Conservation (phyloP, 768 basidiomycete species). For the Tylopilus sp. region DNA sequence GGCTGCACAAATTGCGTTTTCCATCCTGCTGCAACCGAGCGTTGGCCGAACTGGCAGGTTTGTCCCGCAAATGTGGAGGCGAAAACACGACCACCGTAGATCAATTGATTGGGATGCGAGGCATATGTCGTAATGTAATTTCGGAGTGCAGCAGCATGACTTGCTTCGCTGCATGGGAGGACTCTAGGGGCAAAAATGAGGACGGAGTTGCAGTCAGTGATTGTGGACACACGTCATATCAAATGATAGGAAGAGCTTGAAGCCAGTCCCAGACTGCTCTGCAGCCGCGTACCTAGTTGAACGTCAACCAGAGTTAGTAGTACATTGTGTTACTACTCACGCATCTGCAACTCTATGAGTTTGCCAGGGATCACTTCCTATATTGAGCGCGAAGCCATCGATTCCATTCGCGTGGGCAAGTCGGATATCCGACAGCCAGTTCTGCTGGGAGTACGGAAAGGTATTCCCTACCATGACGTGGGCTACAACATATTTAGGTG, state of each 20-base stretch:
- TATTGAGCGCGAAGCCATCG: slow-evolving; percentile 71
- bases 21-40: slow-evolving; percentile 55
- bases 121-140: slow-evolving; percentile 52
- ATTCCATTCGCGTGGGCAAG: slow-evolving; percentile 58
- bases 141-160: slow-evolving; percentile 52
- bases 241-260: slow-evolving; percentile 75
- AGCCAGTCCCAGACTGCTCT: slow-evolving; percentile 46
- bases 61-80: slow-evolving; percentile 75
- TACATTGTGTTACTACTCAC: slow-evolving; percentile 34
- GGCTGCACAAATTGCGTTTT: slow-evolving; percentile 46
- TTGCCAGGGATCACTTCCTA: slow-evolving; percentile 65
- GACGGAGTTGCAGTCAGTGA: background rate
- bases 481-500: slow-evolving; percentile 47
- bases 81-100: slow-evolving; percentile 44
- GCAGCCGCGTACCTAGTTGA: slow-evolving; percentile 53
- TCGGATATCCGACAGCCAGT: slow-evolving; percentile 48
- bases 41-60: slow-evolving; percentile 61
- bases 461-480: slow-evolving; percentile 66
- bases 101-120: slow-evolving; percentile 57
- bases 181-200: slow-evolving; percentile 34
- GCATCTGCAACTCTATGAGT: slow-evolving; percentile 58
- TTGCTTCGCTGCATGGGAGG: slow-evolving; percentile 47
- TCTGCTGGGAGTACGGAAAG: slow-evolving; percentile 48
- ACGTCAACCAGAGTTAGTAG: slow-evolving; percentile 15
- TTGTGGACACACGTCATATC: slow-evolving; percentile 63